A percentile compares a stretch with the other conserved stretches of the same genome.
phyloP scores from a whole-genome alignment of 1,139 yeast species.

The Saccharomyces hybrid region DNA sequence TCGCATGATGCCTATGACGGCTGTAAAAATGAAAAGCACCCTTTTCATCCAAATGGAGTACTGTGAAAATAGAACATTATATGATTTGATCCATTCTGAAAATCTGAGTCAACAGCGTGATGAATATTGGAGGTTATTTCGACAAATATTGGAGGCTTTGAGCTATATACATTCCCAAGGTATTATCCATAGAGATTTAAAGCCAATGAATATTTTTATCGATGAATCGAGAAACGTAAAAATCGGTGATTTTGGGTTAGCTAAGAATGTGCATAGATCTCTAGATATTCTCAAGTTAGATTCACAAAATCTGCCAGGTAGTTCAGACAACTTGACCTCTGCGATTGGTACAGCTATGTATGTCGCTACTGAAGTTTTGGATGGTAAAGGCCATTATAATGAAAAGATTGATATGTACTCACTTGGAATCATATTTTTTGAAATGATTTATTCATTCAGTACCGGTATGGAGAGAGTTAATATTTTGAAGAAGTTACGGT shows the following conservation, averaged over 20 bases:
- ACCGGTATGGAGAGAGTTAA: constrained; percentile 91
- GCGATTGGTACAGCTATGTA: constrained; percentile 90
- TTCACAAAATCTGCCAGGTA: constrained; percentile 28
- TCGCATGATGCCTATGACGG: constrained; percentile 20
- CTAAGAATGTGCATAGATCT: constrained; percentile 64
- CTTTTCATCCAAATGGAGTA: constrained; percentile 94
- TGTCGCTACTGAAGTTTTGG: constrained; percentile 81
- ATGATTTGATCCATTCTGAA: constrained; percentile 67
- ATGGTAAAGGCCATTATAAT: constrained; percentile 63
- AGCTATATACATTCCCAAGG: constrained; percentile 90
- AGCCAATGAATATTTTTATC: constrained; percentile 92
- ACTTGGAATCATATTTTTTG: constrained; percentile 86
- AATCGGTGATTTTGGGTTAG: constrained; percentile 95
- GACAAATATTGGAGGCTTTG: constrained; percentile 86
- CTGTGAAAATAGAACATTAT: constrained; percentile 86
- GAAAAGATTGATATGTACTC: constrained; percentile 96
- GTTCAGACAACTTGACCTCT: constrained; percentile 74
- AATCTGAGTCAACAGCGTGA: constrained; percentile 65
- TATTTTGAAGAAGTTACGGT: constrained; percentile 56
- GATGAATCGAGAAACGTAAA: constrained; percentile 83
- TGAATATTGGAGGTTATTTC: constrained; percentile 81
- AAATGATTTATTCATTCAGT: constrained; percentile 74
- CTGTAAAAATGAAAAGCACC: constrained; percentile 38
- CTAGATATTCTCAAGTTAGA: constrained; percentile 32
- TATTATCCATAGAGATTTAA: constrained; percentile 88